Conservation (phyloP, 345 rosid genomes). For the Pelargonium nanum region DNA sequence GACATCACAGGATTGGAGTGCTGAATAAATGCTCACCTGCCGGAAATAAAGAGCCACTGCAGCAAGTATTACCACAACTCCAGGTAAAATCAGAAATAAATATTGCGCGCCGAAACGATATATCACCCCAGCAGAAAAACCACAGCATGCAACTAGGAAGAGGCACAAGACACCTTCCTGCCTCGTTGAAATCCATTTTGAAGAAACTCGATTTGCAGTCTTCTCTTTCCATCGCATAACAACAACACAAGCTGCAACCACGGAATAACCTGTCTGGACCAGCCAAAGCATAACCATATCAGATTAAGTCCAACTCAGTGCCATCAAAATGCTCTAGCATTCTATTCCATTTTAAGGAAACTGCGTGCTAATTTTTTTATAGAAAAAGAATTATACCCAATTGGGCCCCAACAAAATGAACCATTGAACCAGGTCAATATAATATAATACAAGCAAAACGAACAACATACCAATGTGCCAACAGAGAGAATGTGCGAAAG, state of each 20-base stretch:
- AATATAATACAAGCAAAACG: background rate
- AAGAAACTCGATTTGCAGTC: slow-evolving; percentile 30
- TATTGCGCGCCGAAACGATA: slow-evolving; percentile 53
- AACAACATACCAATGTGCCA: slow-evolving; percentile 70
- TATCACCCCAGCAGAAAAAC: slow-evolving; percentile 56
- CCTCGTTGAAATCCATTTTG: slow-evolving; percentile 50
- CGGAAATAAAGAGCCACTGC: slow-evolving; percentile 49
- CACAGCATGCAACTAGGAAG: slow-evolving; percentile 54
- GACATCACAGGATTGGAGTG: background rate
- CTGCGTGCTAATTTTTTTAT: no score
- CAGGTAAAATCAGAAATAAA: slow-evolving; percentile 36
- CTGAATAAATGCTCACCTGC: slow-evolving; percentile 57
- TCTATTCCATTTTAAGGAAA: no score
- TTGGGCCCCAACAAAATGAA: background rate
- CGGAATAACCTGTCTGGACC: slow-evolving; percentile 95
- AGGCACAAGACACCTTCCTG: slow-evolving; percentile 73
- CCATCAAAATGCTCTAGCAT: background rate
- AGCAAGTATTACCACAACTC: slow-evolving; percentile 44
- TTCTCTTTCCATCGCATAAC: slow-evolving; percentile 73
- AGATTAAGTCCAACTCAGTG: background rate
- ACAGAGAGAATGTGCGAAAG: slow-evolving; percentile 95
- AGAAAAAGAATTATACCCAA: no score
- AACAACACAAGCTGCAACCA: slow-evolving; percentile 86
- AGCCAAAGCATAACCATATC: slow-evolving; percentile 7
- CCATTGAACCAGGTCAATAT: background rate